A percentile compares a stretch with the other conserved stretches of the same genome.
These are phyloP conservation scores for Quercus robur DNA, from an alignment of 306 rosid species.

Conservation along the genomic window DNA sequence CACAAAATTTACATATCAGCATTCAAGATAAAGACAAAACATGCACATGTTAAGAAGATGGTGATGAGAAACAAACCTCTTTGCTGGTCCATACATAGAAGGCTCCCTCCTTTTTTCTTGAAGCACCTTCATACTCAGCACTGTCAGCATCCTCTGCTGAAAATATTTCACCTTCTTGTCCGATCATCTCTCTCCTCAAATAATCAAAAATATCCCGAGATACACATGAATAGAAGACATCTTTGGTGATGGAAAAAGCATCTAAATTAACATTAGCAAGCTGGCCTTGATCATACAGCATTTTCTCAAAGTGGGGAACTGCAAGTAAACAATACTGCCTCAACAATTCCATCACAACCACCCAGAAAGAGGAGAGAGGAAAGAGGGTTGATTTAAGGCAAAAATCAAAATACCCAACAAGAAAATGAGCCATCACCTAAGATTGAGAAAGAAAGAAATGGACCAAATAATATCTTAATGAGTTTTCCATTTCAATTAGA, in stretches of 20 bases:
- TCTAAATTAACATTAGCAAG: conserved; percentile 75
- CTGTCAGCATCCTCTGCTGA: conserved; percentile 99
- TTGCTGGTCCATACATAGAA: conserved; percentile 82
- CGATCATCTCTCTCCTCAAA: conserved; percentile 90
- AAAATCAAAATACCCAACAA: neutral
- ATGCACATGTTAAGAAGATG: neutral
- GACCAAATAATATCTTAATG: neutral
- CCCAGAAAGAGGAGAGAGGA: conserved; percentile 8
- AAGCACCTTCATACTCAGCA: conserved; percentile 76
- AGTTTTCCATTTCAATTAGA: neutral
- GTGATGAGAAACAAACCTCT: conserved; percentile 49
- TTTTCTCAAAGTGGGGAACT: conserved; percentile 99
- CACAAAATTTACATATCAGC: neutral
- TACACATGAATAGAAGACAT: conserved; percentile 56
- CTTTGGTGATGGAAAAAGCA: conserved; percentile 75
- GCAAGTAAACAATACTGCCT: conserved; percentile 33
- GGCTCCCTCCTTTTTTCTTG: conserved; percentile 85
- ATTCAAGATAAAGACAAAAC: neutral
- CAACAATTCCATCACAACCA: conserved; percentile 21
- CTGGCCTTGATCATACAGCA: conserved; percentile 98
- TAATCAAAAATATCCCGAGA: conserved; percentile 86
- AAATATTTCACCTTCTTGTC: conserved; percentile 90
- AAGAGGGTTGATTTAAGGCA: neutral
- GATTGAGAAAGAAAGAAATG: neutral
- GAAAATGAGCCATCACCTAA: neutral